A percentile compares a stretch with the other conserved stretches of the same genome.
These are phyloP conservation scores for Gelatoporia subvermispora DNA, from an alignment of 768 basidiomycete species.

Conservation along the genomic window DNA sequence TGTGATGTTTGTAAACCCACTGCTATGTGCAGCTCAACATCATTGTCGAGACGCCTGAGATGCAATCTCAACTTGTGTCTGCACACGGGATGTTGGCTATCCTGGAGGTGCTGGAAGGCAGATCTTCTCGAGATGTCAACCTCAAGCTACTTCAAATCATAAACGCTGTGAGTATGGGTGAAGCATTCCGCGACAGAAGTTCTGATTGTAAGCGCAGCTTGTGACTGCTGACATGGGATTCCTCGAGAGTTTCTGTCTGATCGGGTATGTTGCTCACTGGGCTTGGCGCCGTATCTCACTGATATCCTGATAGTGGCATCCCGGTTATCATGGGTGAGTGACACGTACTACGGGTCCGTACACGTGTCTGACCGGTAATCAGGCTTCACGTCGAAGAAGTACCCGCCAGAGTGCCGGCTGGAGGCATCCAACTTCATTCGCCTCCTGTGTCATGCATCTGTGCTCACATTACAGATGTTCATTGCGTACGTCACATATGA, in stretches of 20 bases:
- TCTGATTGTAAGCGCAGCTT: conserved; percentile 24
- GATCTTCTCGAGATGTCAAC: conserved; percentile 79
- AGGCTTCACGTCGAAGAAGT: conserved; percentile 94
- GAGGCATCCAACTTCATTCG: conserved; percentile 95
- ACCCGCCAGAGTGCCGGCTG: conserved; percentile 87
- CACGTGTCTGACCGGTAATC: not conserved
- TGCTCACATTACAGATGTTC: conserved; percentile 96
- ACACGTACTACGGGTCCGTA: not conserved
- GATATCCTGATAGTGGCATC: conserved; percentile 58
- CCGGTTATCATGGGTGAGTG: conserved; percentile 87
- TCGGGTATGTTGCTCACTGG: conserved; percentile 47
- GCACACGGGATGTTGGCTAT: conserved; percentile 95
- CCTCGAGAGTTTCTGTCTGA: conserved; percentile 92
- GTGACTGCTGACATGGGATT: conserved; percentile 70
- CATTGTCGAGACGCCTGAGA: conserved; percentile 75
- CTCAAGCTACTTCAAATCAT: conserved; percentile 84
- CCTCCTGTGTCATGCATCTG: conserved; percentile 86
- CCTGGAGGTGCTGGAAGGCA: conserved; percentile 86
- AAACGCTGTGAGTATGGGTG: conserved; percentile 58
- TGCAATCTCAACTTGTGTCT: conserved; percentile 83
- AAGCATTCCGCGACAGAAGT: not conserved
- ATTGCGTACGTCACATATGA: conserved; percentile 63
- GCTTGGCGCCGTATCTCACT: not conserved
- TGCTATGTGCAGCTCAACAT: conserved; percentile 54
- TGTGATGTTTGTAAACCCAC: not conserved